These are phyloP conservation scores for Falciphora oryzae DNA, from an alignment of 2,329 filamentous ascomycete species.

Conservation along the genomic window DNA sequence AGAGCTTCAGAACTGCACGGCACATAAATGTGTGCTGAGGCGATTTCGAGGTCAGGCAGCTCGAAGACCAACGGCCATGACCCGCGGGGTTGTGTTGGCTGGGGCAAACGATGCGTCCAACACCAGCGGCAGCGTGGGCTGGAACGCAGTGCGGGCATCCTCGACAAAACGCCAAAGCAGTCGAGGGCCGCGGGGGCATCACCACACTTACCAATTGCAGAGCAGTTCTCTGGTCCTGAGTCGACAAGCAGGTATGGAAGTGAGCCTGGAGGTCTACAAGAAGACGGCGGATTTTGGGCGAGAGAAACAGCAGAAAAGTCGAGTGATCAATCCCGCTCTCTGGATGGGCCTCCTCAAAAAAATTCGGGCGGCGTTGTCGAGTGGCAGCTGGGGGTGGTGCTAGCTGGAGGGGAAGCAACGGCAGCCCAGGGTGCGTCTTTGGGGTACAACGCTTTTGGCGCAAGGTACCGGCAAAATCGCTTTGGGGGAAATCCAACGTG, in stretches of 20 bases:
- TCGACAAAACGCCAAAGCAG: background rate
- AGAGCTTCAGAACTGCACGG: background rate
- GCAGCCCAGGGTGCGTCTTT: background rate
- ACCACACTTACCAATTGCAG: slow-evolving; percentile 8
- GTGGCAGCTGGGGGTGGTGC: slow-evolving; percentile 4
- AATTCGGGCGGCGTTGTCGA: slow-evolving; percentile 8
- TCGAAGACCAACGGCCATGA: background rate
- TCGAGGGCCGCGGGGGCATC: background rate
- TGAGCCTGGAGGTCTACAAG: slow-evolving; percentile 1
- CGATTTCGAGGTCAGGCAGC: background rate
- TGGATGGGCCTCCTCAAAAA: slow-evolving; percentile 7
- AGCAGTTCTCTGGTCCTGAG: slow-evolving; percentile 2
- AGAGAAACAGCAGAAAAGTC: slow-evolving; percentile 8
- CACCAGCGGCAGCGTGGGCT: background rate
- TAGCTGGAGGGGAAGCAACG: background rate
- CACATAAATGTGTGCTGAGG: background rate
- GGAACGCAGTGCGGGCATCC: no score
- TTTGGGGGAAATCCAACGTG: background rate
- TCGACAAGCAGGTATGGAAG: background rate
- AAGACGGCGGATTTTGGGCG: slow-evolving; percentile 1
- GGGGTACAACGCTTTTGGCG: background rate
- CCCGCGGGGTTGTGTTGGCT: background rate
- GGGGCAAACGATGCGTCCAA: background rate
- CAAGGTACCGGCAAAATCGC: background rate
- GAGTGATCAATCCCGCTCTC: slow-evolving; percentile 9